Base-by-base conservation (phyloP, 2,329 filamentous ascomycete species). In the Ophiocordyceps sinensis region DNA sequence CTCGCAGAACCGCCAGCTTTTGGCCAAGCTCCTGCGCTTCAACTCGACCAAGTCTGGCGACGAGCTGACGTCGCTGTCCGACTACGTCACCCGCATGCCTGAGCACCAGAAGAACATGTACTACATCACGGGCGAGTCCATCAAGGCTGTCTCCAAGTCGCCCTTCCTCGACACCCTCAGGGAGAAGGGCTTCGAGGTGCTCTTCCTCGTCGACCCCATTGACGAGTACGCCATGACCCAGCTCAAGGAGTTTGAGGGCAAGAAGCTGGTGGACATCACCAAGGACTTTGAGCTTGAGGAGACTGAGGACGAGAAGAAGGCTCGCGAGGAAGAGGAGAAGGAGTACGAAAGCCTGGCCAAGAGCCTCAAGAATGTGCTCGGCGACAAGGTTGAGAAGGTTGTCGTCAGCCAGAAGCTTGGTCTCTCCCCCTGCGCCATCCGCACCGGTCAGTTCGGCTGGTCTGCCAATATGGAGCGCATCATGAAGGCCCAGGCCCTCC, bases 41-140 rank as follows among this genome's bases (percentile, higher is more conserved):
- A 82, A 84, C 80, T 95, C 89, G 46, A 98, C 91, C 75, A 96
- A 95, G 81, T 94, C 89, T 66, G 88, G 85, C 52, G 89, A 94
- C 56, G 91, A 98, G 75, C 69, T 75, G 61, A 96, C 89, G 55
- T 98, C 91, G 42, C 85, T 98, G 63, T 66, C 81, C 48, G 91
- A 98, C 82, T 98, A 98, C 70, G 76, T 96, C 65, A 95, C 91
- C 53, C 91, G 91, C 71, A 98, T 98, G 91, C 83, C 86, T 46
- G 89, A 96, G 77, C 89, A 96, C 77, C 91, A 98, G 82, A 95
- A 96, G 82, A 88, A 98, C 73, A 87, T 98, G 71, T 98, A 98
- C 83, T 98, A 96, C 85, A 98, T 98, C 77, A 98, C 91, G 50
- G 91, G 91, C 72, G 91, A 98, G 81, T 94, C 89, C 44, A 81